Conservation (phyloP, 1,139 yeast species). For the Kodamaea fungicola region DNA sequence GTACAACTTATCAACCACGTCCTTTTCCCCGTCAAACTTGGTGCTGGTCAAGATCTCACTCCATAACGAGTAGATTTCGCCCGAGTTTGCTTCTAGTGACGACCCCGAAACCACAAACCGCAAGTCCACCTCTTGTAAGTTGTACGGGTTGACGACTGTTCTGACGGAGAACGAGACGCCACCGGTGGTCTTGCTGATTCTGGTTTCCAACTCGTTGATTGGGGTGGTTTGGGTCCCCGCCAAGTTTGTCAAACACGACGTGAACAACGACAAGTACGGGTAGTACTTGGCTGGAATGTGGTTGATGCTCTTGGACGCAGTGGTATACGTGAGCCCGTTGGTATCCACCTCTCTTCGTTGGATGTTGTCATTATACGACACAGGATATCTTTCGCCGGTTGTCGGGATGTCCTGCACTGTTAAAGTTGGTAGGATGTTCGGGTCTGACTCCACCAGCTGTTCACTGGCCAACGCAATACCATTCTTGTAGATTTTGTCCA, state of each 20-base stretch:
- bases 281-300: conserved; percentile 58
- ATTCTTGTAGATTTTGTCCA: conserved; percentile 52
- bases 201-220: conserved; percentile 81
- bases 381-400: conserved; percentile 42
- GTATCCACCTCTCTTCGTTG: conserved; percentile 60
- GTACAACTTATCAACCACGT: conserved; percentile 65
- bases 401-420: conserved; percentile 69
- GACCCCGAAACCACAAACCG: conserved; percentile 61
- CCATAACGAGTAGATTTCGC: conserved; percentile 63
- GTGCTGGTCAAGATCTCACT: conserved; percentile 66
- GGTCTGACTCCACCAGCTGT: conserved; percentile 65
- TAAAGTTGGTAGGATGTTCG: conserved; percentile 77
- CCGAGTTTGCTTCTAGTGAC: conserved; percentile 65
- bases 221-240: conserved; percentile 69
- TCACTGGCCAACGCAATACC: conserved; percentile 58
- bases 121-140: conserved; percentile 42
- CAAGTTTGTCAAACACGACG: conserved; percentile 75
- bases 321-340: conserved; percentile 71
- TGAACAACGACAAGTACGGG: conserved; percentile 72
- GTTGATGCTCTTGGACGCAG: conserved; percentile 55
- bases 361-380: conserved; percentile 27
- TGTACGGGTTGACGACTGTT: conserved; percentile 54
- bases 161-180: conserved; percentile 65
- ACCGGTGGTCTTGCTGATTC: conserved; percentile 80
- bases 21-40: conserved; percentile 46